Evolutionary conservation across 2,329 filamentous ascomycete genomes (phyloP), one percentile per base, ranked within the genome.

Genomic region (Colletotrichum sp.): DNA sequence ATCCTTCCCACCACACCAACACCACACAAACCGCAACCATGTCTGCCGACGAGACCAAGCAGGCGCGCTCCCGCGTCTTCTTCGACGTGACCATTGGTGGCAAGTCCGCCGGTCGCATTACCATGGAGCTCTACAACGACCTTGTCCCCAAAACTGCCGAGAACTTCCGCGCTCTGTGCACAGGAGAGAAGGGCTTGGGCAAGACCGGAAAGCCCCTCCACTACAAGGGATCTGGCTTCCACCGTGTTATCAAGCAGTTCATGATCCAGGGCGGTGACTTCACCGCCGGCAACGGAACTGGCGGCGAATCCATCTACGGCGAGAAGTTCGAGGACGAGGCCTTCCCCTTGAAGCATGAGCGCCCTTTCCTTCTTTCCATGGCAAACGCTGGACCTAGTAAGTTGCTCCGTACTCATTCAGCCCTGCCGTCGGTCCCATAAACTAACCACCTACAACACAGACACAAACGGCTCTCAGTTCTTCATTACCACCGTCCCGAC

Each of bases 181-280:
- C 96, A 1, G 96, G 96, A 80, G 96, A 99, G 89, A 98, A 98
- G 88, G 96, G 96, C 77, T 81, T 90, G 28, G 95, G 95, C 79
- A 95, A 95, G 84, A 87, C 91, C 34, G 96, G 96, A 84, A 96
- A 96, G 87, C 94, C 94, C 62, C 91, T 99, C 69, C 94, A 95
- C 89, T 99, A 95, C 92, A 98, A 98, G 90, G 94, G 95, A 80
- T 98, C 95, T 77, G 89, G 88, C 80, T 99, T 99, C 90, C 96
- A 99, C 89, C 95, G 96, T 68, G 95, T 99, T 79, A 99, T 99
- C 89, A 98, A 98, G 90, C 92, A 95, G 82, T 99, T 99, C 87
- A 99, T 99, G 96, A 97, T 98, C 82, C 95, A 98, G 88, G 96
- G 97, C 83, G 96, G 97, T 86, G 97, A 99, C 86, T 99, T 99